phyloP scores from a whole-genome alignment of 2,329 filamentous ascomycete genomes.

The Blastomyces emzantsi region DNA sequence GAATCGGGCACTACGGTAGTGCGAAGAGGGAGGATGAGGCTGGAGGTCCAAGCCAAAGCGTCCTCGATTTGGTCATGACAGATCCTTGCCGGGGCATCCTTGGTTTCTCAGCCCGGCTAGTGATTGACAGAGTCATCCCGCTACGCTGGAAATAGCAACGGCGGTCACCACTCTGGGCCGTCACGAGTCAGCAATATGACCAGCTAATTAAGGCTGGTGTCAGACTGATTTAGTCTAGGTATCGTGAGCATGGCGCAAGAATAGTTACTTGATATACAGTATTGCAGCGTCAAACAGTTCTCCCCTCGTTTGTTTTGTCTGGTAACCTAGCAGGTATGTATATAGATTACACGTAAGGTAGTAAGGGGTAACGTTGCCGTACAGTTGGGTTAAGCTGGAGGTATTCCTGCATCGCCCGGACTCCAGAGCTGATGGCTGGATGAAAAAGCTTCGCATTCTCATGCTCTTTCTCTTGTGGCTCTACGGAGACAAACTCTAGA shows the following conservation, averaged over 20 bases:
- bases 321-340: no score
- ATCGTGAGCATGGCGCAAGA: background rate
- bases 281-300: no score
- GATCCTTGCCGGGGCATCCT: conserved; percentile 6
- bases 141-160: conserved; percentile 10
- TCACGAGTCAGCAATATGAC: background rate
- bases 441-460: background rate
- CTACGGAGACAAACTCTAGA: background rate
- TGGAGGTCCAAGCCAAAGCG: background rate
- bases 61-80: background rate
- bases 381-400: background rate
- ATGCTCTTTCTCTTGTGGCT: background rate
- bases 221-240: background rate
- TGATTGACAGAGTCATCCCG: conserved; percentile 13
- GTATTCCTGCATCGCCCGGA: background rate
- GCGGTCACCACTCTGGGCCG: background rate
- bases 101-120: conserved; percentile 10
- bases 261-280: background rate
- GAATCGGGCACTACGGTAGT: background rate
- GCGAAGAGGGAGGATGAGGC: background rate
- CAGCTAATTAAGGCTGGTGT: conserved; percentile 2
- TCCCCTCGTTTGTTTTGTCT: background rate
- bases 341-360: background rate
- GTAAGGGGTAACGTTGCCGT: background rate
- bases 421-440: background rate